Evolutionary conservation across 257 asterid genomes (phyloP).

Genomic region (Striga asiatica): DNA sequence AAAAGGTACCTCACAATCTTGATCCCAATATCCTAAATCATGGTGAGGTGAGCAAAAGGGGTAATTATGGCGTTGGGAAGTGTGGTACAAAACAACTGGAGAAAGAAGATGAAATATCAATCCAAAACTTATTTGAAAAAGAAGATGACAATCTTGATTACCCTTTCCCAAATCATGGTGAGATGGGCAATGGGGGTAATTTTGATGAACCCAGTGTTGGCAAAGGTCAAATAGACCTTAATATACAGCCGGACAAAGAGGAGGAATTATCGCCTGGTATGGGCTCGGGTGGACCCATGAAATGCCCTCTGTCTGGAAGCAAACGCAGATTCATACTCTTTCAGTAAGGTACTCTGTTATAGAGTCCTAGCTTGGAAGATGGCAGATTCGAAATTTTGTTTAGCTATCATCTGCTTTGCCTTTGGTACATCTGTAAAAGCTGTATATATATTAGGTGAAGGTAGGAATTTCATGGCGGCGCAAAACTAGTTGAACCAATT

Average conservation of each 20-base stretch:
- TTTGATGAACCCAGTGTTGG: conserved; percentile 20
- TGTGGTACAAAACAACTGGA: conserved; percentile 41
- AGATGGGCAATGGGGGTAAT: conserved; percentile 21
- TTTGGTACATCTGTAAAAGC: neutral
- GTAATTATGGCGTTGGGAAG: too few relatives aligned
- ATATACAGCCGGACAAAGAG: conserved; percentile 75
- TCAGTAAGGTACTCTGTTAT: too few relatives aligned
- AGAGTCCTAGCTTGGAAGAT: too few relatives aligned
- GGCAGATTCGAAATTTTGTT: conserved; percentile 26
- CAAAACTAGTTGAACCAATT: too few relatives aligned
- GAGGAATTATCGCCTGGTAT: conserved; percentile 48
- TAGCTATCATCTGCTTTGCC: conserved; percentile 25
- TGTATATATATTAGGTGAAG: neutral
- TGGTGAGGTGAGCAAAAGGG: conserved; percentile 24
- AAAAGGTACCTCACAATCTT: neutral
- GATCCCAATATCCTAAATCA: conserved; percentile 10
- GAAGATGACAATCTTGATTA: neutral
- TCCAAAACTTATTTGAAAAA: conserved; percentile 16
- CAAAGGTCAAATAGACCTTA: conserved; percentile 79
- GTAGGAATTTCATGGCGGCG: neutral
- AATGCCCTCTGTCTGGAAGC: too few relatives aligned
- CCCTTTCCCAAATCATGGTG: conserved; percentile 17
- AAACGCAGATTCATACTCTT: conserved; percentile 23
- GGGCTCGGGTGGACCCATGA: conserved; percentile 25
- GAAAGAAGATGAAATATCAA: conserved; percentile 34